phyloP scores from a whole-genome alignment of 2,329 filamentous ascomycete genomes.

The Epichloe scottii region DNA sequence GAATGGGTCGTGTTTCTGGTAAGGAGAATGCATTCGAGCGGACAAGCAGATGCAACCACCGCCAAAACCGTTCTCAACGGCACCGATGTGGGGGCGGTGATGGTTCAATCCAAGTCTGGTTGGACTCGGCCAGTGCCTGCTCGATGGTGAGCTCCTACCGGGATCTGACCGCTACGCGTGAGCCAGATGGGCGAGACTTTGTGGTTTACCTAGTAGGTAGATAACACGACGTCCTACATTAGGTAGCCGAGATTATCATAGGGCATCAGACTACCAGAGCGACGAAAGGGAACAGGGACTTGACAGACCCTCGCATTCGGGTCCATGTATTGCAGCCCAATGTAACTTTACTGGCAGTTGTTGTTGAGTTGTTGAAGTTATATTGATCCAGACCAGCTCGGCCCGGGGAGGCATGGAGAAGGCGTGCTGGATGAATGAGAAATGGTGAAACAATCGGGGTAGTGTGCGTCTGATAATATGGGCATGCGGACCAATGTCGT shows the following conservation, averaged over 20 bases:
- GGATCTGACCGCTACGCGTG: neutral
- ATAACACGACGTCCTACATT: no score
- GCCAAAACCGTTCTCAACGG: neutral
- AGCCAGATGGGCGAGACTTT: neutral
- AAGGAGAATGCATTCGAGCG: neutral
- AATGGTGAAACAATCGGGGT: neutral
- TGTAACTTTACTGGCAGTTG: neutral
- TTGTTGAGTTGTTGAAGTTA: neutral
- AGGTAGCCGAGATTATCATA: neutral
- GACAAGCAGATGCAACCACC: neutral
- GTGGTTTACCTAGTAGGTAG: neutral
- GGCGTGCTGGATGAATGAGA: neutral
- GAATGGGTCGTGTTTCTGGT: neutral
- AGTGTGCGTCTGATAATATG: neutral
- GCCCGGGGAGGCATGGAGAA: neutral
- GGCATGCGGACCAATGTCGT: neutral
- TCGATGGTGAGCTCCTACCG: neutral
- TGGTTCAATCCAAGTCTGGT: neutral
- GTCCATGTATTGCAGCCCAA: constrained; percentile 1
- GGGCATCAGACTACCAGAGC: neutral
- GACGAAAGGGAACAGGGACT: neutral
- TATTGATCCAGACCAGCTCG: neutral
- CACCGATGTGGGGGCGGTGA: constrained; percentile 1
- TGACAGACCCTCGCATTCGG: neutral
- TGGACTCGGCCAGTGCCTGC: no score